A percentile compares a stretch with the other conserved stretches of the same genome.
Conservation (phyloP, 306 rosid species). For the Pterocarpus macrocarpus region DNA sequence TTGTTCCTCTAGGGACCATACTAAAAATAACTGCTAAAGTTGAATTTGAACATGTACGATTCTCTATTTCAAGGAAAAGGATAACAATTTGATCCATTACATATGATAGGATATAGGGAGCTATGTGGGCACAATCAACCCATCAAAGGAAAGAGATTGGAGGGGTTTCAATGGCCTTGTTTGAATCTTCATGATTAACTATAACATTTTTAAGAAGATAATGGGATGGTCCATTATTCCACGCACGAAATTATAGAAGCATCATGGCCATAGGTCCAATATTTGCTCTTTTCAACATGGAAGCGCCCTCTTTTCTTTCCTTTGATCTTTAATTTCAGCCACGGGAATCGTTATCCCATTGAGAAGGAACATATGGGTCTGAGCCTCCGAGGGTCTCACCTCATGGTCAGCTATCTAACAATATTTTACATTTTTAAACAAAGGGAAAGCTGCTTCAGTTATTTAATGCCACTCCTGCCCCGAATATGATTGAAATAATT, state of each 20-base stretch:
- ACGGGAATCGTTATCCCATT: conserved; percentile 33
- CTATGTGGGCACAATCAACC: conserved; percentile 40
- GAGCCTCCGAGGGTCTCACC: not conserved
- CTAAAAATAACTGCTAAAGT: conserved; percentile 11
- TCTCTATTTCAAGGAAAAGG: conserved; percentile 10
- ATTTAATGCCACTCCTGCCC: conserved; percentile 11
- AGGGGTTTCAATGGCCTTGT: conserved; percentile 21
- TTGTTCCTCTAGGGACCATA: not conserved
- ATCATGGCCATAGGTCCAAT: conserved; percentile 45
- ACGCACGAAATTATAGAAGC: conserved; percentile 45
- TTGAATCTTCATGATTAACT: conserved; percentile 44
- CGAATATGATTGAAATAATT: conserved; percentile 29
- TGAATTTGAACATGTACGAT: conserved; percentile 19
- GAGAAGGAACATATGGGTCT: conserved; percentile 37
- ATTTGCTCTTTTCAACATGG: conserved; percentile 35
- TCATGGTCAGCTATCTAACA: conserved; percentile 39
- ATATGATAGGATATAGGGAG: conserved; percentile 38
- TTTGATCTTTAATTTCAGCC: conserved; percentile 41
- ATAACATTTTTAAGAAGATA: conserved; percentile 33
- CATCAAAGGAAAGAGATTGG: conserved; percentile 39
- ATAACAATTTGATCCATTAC: conserved; percentile 35
- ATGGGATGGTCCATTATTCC: conserved; percentile 57
- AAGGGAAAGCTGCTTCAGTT: conserved; percentile 14
- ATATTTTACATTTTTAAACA: not conserved
- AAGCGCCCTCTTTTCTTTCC: conserved; percentile 2